Evolutionary conservation across 2,329 filamentous ascomycete species (phyloP), one percentile per base, ranked within the genome.

Genomic region (Apiospora koreana): DNA sequence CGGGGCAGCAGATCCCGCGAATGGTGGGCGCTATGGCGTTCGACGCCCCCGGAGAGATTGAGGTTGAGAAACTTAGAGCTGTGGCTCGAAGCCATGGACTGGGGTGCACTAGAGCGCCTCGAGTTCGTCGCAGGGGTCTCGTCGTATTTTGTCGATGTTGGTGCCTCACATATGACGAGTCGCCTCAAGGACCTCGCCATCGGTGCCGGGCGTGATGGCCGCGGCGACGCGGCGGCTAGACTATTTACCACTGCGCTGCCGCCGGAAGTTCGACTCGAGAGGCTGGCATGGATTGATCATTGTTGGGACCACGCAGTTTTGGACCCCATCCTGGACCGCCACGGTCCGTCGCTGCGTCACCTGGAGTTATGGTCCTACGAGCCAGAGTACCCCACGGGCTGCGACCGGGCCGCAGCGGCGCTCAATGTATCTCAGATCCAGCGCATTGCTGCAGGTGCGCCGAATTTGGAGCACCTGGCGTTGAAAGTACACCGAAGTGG

Each of bases 71-170:
- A 68, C 41, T n/a, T 70, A 18, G 50, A 68, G 21, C 65, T 70
- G 35, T 70, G 69, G 64, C 64, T 67, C 28, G 64, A 70, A 46
- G 69, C 65, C 25, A 67, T 67, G 45, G 69, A 70, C 46, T 70
- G 69, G 69, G 66, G 45, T 7, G 31, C 28, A 31, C 31, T 68
- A 7, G 42, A 62, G 25, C 21, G 18, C 28, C 69, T 70, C 25
- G 64, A 64, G 35, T 41, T 69, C 16, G 28, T 8, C 41, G 64
- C 28, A 28, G 14, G 16, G 35, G 50, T 43, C 23, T 4, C 23
- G 14, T 10, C 9, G n/a, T 54, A 70, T 28, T 68, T 64, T 41
- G 48, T 48, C 14, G 69, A 68, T 10, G n/a, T 67, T 10, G 69
- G 35, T 6, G 25, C 41, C 25, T 65, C 16, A 12, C 64, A 64